These are phyloP conservation scores for Sisymbrium altissimum DNA, from an alignment of 345 rosid species.

Conservation along the genomic window DNA sequence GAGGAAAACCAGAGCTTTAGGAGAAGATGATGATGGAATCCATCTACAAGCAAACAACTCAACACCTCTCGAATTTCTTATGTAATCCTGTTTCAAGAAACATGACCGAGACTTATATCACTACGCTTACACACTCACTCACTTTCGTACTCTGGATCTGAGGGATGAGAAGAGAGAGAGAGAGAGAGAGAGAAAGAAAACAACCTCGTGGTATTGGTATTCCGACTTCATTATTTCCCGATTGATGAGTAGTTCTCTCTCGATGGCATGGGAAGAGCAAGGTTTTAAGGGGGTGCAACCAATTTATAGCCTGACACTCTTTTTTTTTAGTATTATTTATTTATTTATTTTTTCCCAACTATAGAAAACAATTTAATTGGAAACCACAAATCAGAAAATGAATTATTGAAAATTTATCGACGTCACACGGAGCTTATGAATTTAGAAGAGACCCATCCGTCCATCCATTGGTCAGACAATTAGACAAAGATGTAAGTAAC, in stretches of 20 bases:
- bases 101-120: not conserved
- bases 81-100: slow-evolving; percentile 45
- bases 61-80: slow-evolving; percentile 80
- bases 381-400: not conserved
- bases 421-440: slow-evolving; percentile 9
- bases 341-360: not conserved
- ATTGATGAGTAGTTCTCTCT: too few relatives aligned
- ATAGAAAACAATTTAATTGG: not conserved
- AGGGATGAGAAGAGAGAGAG: not conserved
- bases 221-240: too few relatives aligned
- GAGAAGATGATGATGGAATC: slow-evolving; percentile 65
- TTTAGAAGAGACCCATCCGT: not conserved
- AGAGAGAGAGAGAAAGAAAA: not conserved
- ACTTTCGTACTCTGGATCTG: not conserved
- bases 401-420: not conserved
- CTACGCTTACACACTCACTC: not conserved
- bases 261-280: too few relatives aligned
- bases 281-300: too few relatives aligned
- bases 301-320: too few relatives aligned
- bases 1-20: slow-evolving; percentile 88
- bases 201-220: slow-evolving; percentile 27
- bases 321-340: not conserved
- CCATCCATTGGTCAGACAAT: not conserved
- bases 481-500: too few relatives aligned
- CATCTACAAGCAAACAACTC: slow-evolving; percentile 81